Evolutionary conservation across 2,329 filamentous ascomycete species (phyloP), one percentile per base, ranked within the genome.

Genomic region (Ascochyta fabae): DNA sequence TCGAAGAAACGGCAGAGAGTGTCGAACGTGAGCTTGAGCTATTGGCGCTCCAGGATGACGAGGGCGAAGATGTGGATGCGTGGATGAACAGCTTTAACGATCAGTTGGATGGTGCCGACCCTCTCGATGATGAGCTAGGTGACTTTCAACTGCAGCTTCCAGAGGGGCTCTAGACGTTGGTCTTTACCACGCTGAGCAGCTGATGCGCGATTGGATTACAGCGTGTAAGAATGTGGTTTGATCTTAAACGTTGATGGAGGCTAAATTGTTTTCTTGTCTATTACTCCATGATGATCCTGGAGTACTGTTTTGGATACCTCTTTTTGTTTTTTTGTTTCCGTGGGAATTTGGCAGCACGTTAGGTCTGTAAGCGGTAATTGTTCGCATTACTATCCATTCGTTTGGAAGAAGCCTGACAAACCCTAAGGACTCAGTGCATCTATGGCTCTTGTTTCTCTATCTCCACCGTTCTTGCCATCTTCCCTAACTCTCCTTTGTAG

Each of bases 141-240:
- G 62, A 60, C 8, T 75, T 75, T 35, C 71, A 75, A 49, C 58
- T 75, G 12, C 57, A 65, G 57, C 54, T 74, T 15, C 72, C 72
- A 2, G 66, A 68, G 41, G 71, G 66, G 3, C 61, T 75, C 38
- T 74, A 61, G n/a, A 5, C 13, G 22, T 24, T 42, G 40, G 24
- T 7, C 13, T 26, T 27, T 15, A 13, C 24, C 36, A 39, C 15
- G 4, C 36, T 39, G 1, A 9, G 22, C 36, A 39, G 15, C 36
- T 36, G n/a, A 10, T 15, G 27, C 8, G 23, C 34, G 23, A 6
- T 35, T 22, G 22, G 39, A 23, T 19, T 3, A 34, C 22, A 6
- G 23, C 3, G 22, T 36, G 31, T 12, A 8, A 22, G 12, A 34
- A 26, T 6, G 27, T 10, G 26, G 40, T 40, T 10, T 19, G 16